Percentiles rank a stretch among this genome's conserved stretches.
These are phyloP conservation scores for Chionographis japonica DNA, from an alignment of 106 monocot species.

Conservation along the genomic window DNA sequence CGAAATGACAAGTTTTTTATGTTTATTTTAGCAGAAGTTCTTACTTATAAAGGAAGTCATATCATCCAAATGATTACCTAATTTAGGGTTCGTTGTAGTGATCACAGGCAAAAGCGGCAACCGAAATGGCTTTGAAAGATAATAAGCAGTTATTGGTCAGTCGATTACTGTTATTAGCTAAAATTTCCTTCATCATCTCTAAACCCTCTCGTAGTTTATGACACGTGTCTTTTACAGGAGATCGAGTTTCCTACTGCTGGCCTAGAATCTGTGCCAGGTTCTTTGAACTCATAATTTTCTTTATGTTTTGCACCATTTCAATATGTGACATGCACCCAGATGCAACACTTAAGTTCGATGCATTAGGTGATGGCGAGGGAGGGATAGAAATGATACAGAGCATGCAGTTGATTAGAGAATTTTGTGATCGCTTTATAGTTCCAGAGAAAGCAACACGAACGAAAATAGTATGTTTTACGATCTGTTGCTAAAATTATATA, in stretches of 20 bases:
- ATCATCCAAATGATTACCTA: conserved; percentile 2
- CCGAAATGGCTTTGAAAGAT: conserved; percentile 63
- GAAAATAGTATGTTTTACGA: conserved; percentile 47
- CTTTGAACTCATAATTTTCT: not conserved
- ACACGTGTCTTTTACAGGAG: conserved; percentile 51
- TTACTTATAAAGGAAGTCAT: not conserved
- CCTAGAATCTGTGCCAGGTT: conserved; percentile 92
- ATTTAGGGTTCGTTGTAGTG: conserved; percentile 24
- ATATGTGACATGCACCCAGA: not conserved
- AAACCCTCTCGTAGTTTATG: not conserved
- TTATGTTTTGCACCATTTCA: not conserved
- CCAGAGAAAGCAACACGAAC: conserved; percentile 77
- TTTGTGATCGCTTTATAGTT: conserved; percentile 55
- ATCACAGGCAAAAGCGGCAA: conserved; percentile 81
- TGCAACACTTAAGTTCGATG: not conserved
- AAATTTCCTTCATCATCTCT: not conserved
- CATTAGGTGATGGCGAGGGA: conserved; percentile 93
- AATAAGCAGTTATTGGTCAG: conserved; percentile 77
- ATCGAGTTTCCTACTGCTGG: conserved; percentile 94
- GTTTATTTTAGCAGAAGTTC: not conserved
- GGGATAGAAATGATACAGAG: conserved; percentile 93
- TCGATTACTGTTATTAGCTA: not conserved
- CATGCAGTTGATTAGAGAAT: conserved; percentile 82
- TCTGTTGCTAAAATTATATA: not conserved
- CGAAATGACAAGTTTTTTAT: no score